Evolutionary conservation across 1,284 basidiomycete species (phyloP).

Genomic region (Pholiota adiposa): DNA sequence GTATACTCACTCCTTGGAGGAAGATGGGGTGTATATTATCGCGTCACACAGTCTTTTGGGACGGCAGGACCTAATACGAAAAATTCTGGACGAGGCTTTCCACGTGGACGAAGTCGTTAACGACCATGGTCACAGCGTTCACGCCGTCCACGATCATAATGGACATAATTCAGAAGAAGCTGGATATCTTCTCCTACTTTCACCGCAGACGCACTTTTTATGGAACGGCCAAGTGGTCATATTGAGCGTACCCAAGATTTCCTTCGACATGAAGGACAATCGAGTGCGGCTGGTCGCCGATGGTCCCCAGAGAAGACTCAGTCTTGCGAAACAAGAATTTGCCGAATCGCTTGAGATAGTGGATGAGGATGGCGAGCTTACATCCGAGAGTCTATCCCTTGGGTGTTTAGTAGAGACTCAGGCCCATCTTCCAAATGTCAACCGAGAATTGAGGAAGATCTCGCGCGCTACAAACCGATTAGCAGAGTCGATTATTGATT

Average conservation of each 20-base stretch:
- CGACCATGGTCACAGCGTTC: constrained; percentile 54
- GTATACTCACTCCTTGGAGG: constrained; percentile 89
- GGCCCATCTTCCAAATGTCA: constrained; percentile 90
- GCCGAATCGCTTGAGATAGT: constrained; percentile 62
- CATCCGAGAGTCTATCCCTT: constrained; percentile 41
- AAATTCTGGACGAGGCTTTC: constrained; percentile 87
- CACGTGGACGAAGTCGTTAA: constrained; percentile 65
- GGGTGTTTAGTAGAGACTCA: constrained; percentile 82
- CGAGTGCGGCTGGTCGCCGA: constrained; percentile 88
- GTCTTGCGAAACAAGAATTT: constrained; percentile 82
- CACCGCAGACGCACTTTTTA: constrained; percentile 86
- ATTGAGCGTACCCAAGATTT: constrained; percentile 69
- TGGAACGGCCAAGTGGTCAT: constrained; percentile 94
- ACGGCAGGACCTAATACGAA: constrained; percentile 80
- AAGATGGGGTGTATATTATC: constrained; percentile 93
- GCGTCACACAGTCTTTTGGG: constrained; percentile 86
- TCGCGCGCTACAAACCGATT: constrained; percentile 87
- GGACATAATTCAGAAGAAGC: constrained; percentile 56
- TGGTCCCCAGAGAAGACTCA: constrained; percentile 80
- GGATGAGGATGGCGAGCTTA: constrained; percentile 63
- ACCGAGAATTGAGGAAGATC: constrained; percentile 91
- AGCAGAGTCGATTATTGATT: constrained; percentile 92
- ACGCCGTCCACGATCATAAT: constrained; percentile 49
- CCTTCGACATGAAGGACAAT: constrained; percentile 82
- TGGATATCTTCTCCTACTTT: constrained; percentile 85